Base-by-base conservation (phyloP, 1,139 yeast species). In the Tardiomyces blankii region DNA sequence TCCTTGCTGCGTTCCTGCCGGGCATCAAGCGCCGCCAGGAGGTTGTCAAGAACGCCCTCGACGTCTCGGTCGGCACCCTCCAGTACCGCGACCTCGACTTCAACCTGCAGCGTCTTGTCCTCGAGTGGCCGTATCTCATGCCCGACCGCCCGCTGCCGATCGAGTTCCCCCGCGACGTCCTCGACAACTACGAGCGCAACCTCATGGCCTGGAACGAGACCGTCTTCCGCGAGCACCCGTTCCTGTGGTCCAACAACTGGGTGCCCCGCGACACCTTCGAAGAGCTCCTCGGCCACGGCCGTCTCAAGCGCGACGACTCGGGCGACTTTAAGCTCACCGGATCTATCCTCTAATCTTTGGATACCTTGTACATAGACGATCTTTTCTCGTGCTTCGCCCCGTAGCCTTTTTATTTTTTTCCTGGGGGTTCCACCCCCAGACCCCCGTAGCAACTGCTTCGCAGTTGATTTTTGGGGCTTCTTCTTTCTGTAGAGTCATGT, bases 171-270 rank as follows among this genome's bases (percentile, higher is more conserved):
- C 75, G 74, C 32, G 77, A 72, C 43, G 78, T 75, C 52, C 61
- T 78, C 46, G 76, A 77, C 48, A 65, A 70, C 44, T 83, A 82
- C 59, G 78, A 77, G 47, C 60, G 67, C 27, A 77, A 75, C 28
- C 72, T 86, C 56, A 80, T 76, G 50, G 75, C 72, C 41, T 82
- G 86, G 67, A 91, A 85, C 62, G 67, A 75, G 53, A 79, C 77
- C 53, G 67, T 84, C 44, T 21, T 21, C 25, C 74, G 82, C 38
- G 71, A 79, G 7, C 75, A 80, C 46, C 96, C 96, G 42, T 88
- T 88, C 64, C 81, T 86, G 35, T 93, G 93, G 43, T 85, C 96
- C 38, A 84, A 86, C 48, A 96, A 96, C 5, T 89, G 96, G 96
- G 75, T 91, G 48, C 96, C 97, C 23, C 95, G 86, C 61, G 95